Conservation (phyloP, 805 yeast genomes). For the Saturnispora sanitii region DNA sequence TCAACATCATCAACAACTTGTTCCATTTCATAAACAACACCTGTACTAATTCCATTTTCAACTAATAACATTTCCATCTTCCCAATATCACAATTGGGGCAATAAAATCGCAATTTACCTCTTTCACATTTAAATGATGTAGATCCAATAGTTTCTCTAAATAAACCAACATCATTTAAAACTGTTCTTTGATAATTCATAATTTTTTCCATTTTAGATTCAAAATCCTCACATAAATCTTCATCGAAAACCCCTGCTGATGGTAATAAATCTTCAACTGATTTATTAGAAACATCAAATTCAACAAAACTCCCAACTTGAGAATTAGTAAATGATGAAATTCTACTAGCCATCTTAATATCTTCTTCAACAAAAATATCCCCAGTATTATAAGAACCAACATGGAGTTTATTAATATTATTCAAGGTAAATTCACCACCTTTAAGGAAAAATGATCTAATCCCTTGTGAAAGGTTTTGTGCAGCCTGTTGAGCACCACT, state of each 20-base stretch:
- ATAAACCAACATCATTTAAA: constrained; percentile 15
- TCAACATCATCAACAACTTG: not conserved
- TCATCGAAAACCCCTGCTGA: constrained; percentile 22
- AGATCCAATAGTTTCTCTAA: constrained; percentile 21
- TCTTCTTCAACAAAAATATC: constrained; percentile 25
- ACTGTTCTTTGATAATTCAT: constrained; percentile 15
- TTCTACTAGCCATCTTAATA: constrained; percentile 28
- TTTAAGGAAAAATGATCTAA: constrained; percentile 30
- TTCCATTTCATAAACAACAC: constrained; percentile 9
- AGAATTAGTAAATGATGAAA: constrained; percentile 19
- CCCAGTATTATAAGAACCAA: constrained; percentile 15
- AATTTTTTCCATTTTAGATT: constrained; percentile 9
- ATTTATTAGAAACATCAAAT: constrained; percentile 34
- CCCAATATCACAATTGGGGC: constrained; percentile 58
- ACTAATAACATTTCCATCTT: constrained; percentile 47
- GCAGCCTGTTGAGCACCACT: constrained; percentile 46
- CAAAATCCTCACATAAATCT: constrained; percentile 10
- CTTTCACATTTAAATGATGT: constrained; percentile 35
- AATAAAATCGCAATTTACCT: constrained; percentile 36
- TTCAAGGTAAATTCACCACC: constrained; percentile 24
- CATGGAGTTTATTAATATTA: constrained; percentile 14
- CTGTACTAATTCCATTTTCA: constrained; percentile 47
- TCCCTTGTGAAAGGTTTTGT: constrained; percentile 42
- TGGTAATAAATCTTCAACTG: constrained; percentile 10
- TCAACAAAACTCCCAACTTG: constrained; percentile 46